Evolutionary conservation across 805 yeast genomes (phyloP), one percentile per base, ranked within the genome.

Genomic region (Kodamaea nitidulidarum): DNA sequence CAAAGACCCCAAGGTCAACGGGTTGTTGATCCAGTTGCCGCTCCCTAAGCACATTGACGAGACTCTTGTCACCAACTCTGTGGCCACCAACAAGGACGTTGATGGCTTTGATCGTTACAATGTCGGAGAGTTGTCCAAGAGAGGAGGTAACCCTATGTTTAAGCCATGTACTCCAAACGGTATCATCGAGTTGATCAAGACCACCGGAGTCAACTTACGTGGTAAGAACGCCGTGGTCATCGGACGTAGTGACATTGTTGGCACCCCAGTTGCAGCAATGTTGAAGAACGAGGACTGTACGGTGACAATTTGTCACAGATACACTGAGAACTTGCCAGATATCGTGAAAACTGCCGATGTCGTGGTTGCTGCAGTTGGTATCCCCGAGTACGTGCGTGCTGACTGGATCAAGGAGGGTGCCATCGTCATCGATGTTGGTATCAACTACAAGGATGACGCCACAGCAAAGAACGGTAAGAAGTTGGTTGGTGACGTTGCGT

Each of bases 131-230:
- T 73, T 91, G 43, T 78, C 90, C 51, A 88, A 88, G 63, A 80
- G 85, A 49, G 87, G 87, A 38, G 96, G 97, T 15, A 58, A 68
- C 26, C 96, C 97, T 22, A 64, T 69, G 44, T 90, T 88, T 63
- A 72, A 82, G 48, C 98, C 98, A 25, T 91, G 98, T 67, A 91
- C 98, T 20, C 98, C 98, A 40, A 80, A 82, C 64, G 98, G 98
- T 42, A 78, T 88, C 52, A 81, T 91, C 70, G 84, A 80, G 54
- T 68, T 91, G 54, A 71, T 91, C 54, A 77, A 83, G 51, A 73
- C 81, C 47, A 76, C 86, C 35, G 79, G 82, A 7, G 77, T 87
- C 17, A 63, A 68, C 22, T 65, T 88, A 42, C 60, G 76, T n/a
- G 97, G 97, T 41, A 78, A 86, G 51, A 75, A 75, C 45, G 95